Conservation (phyloP, 2,329 filamentous ascomycete genomes). For the Penicillium brevicompactum region DNA sequence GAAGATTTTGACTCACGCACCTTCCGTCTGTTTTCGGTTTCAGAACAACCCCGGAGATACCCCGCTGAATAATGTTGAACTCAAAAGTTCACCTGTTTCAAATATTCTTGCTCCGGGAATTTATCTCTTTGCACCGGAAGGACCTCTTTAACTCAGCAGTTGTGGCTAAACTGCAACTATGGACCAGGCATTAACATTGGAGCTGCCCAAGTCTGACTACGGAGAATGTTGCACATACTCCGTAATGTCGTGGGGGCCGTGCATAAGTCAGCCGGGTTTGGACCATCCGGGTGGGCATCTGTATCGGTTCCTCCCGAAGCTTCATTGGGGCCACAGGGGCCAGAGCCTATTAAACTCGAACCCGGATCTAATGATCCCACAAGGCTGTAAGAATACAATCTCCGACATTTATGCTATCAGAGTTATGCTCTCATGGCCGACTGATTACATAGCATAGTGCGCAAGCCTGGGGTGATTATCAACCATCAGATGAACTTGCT, state of each 20-base stretch:
- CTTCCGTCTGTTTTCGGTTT: neutral
- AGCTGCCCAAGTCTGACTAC: neutral
- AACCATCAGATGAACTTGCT: neutral
- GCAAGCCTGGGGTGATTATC: neutral
- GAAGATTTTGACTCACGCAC: neutral
- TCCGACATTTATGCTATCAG: neutral
- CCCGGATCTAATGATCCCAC: neutral
- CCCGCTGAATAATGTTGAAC: neutral
- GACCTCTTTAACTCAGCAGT: too few relatives aligned
- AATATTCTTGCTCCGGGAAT: too few relatives aligned
- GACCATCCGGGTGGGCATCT: neutral
- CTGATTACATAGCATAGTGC: neutral
- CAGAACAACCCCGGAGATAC: neutral
- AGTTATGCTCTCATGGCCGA: neutral
- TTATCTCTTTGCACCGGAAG: too few relatives aligned
- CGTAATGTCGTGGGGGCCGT: neutral
- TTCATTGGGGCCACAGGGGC: neutral
- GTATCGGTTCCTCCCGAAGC: constrained; percentile 4
- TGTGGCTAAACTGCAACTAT: neutral
- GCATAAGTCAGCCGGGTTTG: neutral
- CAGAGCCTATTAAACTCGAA: neutral
- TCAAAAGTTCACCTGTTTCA: too few relatives aligned
- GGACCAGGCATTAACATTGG: neutral
- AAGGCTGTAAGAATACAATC: neutral
- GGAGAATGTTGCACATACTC: neutral